Evolutionary conservation across 2,329 filamentous ascomycete genomes (phyloP).

Genomic region (Fusarium marasasianum): DNA sequence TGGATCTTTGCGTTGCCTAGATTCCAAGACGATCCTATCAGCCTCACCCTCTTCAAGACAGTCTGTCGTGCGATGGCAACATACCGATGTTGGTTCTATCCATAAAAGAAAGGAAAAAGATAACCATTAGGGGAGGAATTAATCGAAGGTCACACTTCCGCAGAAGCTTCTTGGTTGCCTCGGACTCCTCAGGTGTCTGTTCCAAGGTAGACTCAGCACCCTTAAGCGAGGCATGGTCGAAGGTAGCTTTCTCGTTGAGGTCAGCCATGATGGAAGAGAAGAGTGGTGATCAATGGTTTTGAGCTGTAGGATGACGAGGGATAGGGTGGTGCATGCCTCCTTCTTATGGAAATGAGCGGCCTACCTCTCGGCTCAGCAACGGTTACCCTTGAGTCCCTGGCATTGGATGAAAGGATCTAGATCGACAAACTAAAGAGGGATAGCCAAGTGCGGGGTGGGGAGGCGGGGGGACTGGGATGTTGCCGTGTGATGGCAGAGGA

Average conservation of each 20-base stretch:
- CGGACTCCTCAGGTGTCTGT: neutral
- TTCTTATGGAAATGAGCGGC: neutral
- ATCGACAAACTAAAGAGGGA: neutral
- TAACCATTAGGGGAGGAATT: slow-evolving; percentile 50
- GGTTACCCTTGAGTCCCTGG: neutral
- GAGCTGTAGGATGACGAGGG: too few species aligned
- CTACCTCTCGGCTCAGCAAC: too few species aligned
- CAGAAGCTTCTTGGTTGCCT: neutral
- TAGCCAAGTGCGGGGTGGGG: neutral
- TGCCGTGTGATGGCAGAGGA: neutral
- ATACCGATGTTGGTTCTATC: slow-evolving; percentile 42
- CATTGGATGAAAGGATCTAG: neutral
- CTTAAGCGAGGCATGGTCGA: neutral
- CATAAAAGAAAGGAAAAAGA: slow-evolving; percentile 40
- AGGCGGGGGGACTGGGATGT: neutral
- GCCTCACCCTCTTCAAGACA: fast-evolving
- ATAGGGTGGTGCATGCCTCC: neutral
- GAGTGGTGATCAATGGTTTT: too few species aligned
- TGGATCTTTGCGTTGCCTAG: slow-evolving; percentile 35
- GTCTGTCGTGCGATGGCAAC: fast-evolving
- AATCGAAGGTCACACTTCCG: slow-evolving; percentile 79
- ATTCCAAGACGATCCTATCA: fast-evolving
- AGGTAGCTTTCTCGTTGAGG: neutral
- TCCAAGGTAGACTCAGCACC: neutral
- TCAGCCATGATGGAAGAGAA: neutral